Base-by-base conservation (phyloP, 352 stramenopile species). In the Phytophthora quininea region DNA sequence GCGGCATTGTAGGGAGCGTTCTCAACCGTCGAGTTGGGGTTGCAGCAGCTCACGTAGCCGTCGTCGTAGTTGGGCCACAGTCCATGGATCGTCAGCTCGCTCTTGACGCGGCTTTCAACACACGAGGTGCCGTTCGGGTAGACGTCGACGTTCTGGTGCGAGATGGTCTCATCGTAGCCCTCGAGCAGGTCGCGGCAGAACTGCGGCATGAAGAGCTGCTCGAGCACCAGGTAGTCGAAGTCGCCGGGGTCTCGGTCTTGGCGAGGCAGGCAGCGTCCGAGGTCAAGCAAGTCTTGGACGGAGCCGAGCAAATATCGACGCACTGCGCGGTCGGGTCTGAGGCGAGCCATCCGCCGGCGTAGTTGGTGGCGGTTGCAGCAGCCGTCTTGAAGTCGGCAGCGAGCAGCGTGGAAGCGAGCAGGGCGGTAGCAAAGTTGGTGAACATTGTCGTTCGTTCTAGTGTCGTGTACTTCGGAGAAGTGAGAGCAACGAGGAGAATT, bases 41-140 rank as follows among this genome's bases (percentile, higher is more conserved):
- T 91, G 78, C 83, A 91, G 78, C 83, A 91, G 62, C 72, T 73
- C 27, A 84, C 74, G 69, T 91, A 91, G 58, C 81, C 85, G 50
- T 89, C 79, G 63, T 89, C 64, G 73, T 91, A 91, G 73, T 91
- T 90, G 49, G 85, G 85, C 85, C 85, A 93, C 38, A 93, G 61
- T 0, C 85, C 85, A 66, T 93, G 85, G 69, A 93, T 90, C 59
- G 81, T 90, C 32, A 93, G 59, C 65, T 87, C 77, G 55, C 62
- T 84, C 67, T 82, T 78, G 50, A 83, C 82, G 0, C 68, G 66
- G n/a, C 69, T 57, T 1, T 47, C 61, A 24, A 24, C 30, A 83
- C 55, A 93, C 8, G 62, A 37, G 46, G 87, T 79, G 24, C 85
- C 85, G 35, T 75, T 69, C 37, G 85, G 85, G 69, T 85, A 91